A percentile compares a stretch with the other conserved stretches of the same genome.
phyloP scores from a whole-genome alignment of 176 grass and related monocot species.

The Oryza punctata region DNA sequence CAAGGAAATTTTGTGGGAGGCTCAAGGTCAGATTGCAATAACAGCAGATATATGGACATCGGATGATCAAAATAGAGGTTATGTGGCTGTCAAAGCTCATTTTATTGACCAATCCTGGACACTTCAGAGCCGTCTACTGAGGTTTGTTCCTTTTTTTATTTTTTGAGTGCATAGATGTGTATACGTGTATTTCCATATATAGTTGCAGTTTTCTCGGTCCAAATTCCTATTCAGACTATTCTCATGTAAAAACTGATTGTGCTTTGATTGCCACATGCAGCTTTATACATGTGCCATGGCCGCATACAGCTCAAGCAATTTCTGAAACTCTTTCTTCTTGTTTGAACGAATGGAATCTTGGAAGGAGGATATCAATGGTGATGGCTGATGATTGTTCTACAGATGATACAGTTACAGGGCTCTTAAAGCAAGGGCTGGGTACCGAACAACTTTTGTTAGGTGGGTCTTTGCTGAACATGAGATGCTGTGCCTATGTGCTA shows the following conservation, averaged over 20 bases:
- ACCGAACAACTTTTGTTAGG: neutral
- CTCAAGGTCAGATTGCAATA: neutral
- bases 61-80: neutral
- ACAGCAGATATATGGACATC: neutral
- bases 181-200: neutral
- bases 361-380: constrained; percentile 17
- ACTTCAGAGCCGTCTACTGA: neutral
- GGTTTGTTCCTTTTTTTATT: neutral
- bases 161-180: neutral
- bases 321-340: neutral
- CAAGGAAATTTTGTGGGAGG: neutral
- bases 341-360: constrained; percentile 37
- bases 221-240: neutral
- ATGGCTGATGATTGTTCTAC: constrained; percentile 34
- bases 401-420: constrained; percentile 1
- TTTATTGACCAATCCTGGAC: neutral
- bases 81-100: neutral
- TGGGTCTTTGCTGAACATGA: constrained; percentile 18
- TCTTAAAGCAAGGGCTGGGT: neutral
- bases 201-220: neutral
- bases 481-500: constrained; percentile 33
- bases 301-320: constrained; percentile 4
- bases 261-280: neutral
- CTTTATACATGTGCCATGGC: constrained; percentile 18
- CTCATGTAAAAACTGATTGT: neutral